A percentile compares a stretch with the other conserved stretches of the same genome.
Evolutionary conservation across 306 rosid species (phyloP).

Genomic region (Ormosia semicastrata): DNA sequence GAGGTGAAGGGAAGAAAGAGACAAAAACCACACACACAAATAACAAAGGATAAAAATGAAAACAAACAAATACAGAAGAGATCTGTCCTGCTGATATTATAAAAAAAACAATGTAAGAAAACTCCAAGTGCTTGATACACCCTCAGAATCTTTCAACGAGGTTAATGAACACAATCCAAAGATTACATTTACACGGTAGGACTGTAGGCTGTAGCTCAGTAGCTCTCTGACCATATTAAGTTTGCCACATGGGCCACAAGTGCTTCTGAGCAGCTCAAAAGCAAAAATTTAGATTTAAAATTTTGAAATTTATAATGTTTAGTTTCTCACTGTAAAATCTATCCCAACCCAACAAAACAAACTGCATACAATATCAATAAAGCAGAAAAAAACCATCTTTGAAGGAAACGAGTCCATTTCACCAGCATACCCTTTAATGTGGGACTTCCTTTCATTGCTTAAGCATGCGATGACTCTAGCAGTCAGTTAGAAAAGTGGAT

Average conservation of each 20-base stretch:
- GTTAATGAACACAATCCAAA: neutral
- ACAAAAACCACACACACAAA: neutral
- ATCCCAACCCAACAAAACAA: constrained; percentile 2
- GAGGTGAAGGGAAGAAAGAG: neutral
- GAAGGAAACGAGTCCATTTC: neutral
- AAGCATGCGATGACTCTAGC: neutral
- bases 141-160: neutral
- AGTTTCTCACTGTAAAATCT: neutral
- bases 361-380: neutral
- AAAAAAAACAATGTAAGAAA: neutral
- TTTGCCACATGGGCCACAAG: neutral
- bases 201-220: neutral
- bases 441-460: constrained; percentile 5
- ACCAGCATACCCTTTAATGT: neutral
- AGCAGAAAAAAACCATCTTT: neutral
- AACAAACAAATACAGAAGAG: neutral
- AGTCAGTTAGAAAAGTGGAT: neutral
- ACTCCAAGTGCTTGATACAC: constrained; percentile 1
- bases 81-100: neutral
- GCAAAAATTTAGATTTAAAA: neutral
- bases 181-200: neutral
- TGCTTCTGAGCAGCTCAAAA: neutral
- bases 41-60: neutral
- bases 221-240: neutral
- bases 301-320: neutral